Evolutionary conservation across 2,329 filamentous ascomycete genomes (phyloP).

Genomic region (Hymenoscyphus infarciens): DNA sequence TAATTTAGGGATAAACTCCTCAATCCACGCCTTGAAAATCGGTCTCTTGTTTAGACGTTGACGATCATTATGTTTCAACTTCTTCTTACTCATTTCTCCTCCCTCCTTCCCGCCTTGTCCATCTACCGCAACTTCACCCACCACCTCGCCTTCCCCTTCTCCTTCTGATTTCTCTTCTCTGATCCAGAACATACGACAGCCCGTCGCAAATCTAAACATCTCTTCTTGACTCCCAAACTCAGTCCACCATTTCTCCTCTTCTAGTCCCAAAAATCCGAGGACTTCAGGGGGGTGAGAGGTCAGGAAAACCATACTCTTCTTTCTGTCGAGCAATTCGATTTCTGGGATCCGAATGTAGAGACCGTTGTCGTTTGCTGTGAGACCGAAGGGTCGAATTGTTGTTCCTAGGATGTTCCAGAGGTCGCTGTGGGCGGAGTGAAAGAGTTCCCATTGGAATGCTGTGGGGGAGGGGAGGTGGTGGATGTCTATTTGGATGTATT

Average conservation of each 20-base stretch:
- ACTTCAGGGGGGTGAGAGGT: conserved; percentile 53
- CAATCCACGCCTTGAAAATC: conserved; percentile 57
- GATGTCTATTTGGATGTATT: conserved; percentile 67
- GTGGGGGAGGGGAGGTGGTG: conserved; percentile 46
- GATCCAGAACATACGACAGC: conserved; percentile 56
- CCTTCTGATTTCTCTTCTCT: conserved; percentile 21
- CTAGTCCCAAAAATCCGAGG: conserved; percentile 61
- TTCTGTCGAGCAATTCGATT: conserved; percentile 58
- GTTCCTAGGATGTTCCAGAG: conserved; percentile 63
- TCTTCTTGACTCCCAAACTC: conserved; percentile 53
- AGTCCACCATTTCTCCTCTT: conserved; percentile 45
- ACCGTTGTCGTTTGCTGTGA: conserved; percentile 61
- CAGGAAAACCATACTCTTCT: conserved; percentile 54
- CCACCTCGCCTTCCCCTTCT: conserved; percentile 17
- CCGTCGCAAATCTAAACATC: conserved; percentile 59
- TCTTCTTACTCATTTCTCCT: conserved; percentile 35
- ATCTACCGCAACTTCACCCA: conserved; percentile 10
- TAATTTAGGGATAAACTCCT: conserved; percentile 58
- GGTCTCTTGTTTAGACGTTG: conserved; percentile 52
- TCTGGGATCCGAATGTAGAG: conserved; percentile 65
- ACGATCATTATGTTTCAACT: conserved; percentile 53
- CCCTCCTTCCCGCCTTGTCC: conserved; percentile 27
- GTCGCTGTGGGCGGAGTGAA: conserved; percentile 71
- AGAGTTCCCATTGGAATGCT: conserved; percentile 58
- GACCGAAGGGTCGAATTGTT: conserved; percentile 59